These are phyloP conservation scores for Podospora pseudoanserina DNA, from an alignment of 495 filamentous ascomycete species.

Conservation along the genomic window DNA sequence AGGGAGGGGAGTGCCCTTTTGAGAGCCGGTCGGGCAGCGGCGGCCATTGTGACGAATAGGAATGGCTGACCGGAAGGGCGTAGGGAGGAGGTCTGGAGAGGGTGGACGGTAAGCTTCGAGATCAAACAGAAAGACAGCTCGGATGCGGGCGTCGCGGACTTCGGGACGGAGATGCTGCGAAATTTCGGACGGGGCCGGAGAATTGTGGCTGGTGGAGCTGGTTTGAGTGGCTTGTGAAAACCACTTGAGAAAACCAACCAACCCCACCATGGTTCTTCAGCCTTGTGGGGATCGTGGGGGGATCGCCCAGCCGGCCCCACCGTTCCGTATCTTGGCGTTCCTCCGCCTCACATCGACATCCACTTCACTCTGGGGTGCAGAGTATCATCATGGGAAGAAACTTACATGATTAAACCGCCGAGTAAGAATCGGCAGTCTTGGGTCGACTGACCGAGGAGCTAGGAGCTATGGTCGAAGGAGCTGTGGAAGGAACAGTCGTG, in stretches of 20 bases:
- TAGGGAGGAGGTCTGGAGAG: background rate
- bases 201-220: background rate
- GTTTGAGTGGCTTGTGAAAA: constrained; percentile 1
- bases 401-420: background rate
- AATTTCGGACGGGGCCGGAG: background rate
- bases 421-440: background rate
- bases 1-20: constrained; percentile 25
- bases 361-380: background rate
- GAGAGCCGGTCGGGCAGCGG: constrained; percentile 27
- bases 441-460: no score
- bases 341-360: background rate
- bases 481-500: no score
- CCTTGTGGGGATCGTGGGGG: constrained; percentile 4
- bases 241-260: background rate
- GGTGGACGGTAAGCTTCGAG: background rate
- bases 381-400: background rate
- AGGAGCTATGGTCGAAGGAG: no score
- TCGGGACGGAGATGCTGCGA: background rate
- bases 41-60: constrained; percentile 22
- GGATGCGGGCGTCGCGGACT: background rate
- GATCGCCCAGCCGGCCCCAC: background rate
- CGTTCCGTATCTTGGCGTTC: background rate
- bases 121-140: background rate
- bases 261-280: constrained; percentile 4
- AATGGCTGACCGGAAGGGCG: background rate